Evolutionary conservation across 2,329 filamentous ascomycete genomes (phyloP).

Genomic region (Geosmithia morbida): DNA sequence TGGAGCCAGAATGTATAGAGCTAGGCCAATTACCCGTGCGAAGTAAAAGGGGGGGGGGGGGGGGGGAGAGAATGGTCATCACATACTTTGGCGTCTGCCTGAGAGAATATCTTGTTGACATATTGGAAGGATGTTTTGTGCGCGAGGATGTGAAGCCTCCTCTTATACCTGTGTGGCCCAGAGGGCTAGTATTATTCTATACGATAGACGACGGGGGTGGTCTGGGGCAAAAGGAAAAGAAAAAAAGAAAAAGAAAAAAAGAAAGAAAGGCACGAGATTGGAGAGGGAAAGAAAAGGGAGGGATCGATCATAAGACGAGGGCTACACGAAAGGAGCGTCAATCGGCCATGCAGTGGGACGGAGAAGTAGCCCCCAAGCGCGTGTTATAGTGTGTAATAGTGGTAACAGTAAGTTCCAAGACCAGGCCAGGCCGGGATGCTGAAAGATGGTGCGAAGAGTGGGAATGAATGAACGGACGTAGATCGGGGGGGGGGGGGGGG

Average conservation of each 20-base stretch:
- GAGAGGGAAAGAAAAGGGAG: not conserved
- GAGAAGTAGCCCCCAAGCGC: not conserved
- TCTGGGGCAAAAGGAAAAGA: not conserved
- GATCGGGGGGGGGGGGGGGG: no score
- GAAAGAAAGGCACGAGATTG: slow-evolving; percentile 1
- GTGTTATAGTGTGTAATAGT: no score
- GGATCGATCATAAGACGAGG: not conserved
- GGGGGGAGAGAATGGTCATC: not conserved
- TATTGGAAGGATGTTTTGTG: slow-evolving; percentile 7
- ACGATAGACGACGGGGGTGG: not conserved
- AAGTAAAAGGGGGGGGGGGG: not conserved
- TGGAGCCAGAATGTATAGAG: not conserved
- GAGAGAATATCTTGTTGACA: slow-evolving; percentile 22
- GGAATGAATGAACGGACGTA: no score
- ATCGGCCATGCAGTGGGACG: not conserved
- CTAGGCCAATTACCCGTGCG: no score
- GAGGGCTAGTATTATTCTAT: not conserved
- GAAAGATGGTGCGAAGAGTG: no score
- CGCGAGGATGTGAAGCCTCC: slow-evolving; percentile 2
- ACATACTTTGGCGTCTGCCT: slow-evolving; percentile 22
- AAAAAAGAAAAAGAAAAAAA: not conserved
- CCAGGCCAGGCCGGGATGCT: no score
- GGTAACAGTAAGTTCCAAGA: no score
- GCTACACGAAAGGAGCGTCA: slow-evolving; percentile 6
- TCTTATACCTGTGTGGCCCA: slow-evolving; percentile 1